These are phyloP conservation scores for Geoglossum glabrum DNA, from an alignment of 495 filamentous ascomycete species.

Conservation along the genomic window DNA sequence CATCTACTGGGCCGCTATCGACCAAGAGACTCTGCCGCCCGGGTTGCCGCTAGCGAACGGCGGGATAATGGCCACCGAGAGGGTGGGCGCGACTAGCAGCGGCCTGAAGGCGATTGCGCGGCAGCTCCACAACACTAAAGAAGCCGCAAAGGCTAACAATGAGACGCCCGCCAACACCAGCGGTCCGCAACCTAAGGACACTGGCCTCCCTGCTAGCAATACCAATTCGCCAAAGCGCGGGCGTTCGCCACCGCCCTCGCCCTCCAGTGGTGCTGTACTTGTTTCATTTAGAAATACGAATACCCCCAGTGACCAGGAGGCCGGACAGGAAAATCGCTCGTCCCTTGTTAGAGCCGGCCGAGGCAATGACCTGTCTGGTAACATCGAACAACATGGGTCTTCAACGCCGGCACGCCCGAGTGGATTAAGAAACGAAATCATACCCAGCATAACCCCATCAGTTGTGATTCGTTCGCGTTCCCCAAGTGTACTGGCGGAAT, in stretches of 20 bases:
- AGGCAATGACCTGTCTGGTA: background rate
- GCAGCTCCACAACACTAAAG: background rate
- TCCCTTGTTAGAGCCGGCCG: background rate
- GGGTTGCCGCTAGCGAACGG: background rate
- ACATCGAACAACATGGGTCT: background rate
- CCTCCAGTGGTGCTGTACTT: background rate
- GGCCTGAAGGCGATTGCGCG: background rate
- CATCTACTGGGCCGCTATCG: constrained; percentile 47
- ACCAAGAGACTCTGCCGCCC: constrained; percentile 22
- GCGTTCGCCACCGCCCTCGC: background rate
- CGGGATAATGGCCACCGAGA: constrained; percentile 6
- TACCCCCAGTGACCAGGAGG: background rate
- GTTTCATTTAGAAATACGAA: background rate
- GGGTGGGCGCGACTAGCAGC: constrained; percentile 10
- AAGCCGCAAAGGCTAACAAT: background rate
- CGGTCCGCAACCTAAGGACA: background rate
- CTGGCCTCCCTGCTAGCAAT: background rate
- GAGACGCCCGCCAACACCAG: background rate
- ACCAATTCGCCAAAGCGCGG: background rate
- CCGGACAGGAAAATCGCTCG: background rate
- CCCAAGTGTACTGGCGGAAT: background rate
- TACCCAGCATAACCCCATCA: background rate
- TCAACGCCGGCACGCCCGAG: background rate
- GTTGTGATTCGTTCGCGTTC: constrained; percentile 1
- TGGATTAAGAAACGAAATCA: background rate